phyloP scores from a whole-genome alignment of 371 early-diverging fungal genomes.

The Zychaea mexicana region DNA sequence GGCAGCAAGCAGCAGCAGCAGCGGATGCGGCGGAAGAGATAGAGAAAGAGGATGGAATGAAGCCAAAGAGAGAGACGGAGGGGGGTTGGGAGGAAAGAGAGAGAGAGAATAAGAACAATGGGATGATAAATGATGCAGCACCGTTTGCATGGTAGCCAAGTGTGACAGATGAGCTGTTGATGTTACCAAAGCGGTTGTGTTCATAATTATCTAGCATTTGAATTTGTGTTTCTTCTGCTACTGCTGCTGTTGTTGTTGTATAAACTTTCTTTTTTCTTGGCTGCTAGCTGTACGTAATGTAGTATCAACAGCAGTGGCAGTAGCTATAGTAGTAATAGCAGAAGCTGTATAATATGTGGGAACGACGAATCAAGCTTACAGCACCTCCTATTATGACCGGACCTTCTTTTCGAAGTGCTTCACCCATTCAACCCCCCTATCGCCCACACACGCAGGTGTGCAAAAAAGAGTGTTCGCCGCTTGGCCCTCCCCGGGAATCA shows the following conservation, averaged over 20 bases:
- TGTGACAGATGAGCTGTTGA: background rate
- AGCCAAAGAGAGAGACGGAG: too few relatives aligned
- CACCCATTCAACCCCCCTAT: background rate
- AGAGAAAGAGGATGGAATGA: too few relatives aligned
- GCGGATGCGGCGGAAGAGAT: too few relatives aligned
- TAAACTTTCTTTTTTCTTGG: too few relatives aligned
- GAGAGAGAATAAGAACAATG: too few relatives aligned
- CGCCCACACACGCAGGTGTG: background rate
- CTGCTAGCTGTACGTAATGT: too few relatives aligned
- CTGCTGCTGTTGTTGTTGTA: too few relatives aligned
- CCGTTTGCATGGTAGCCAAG: background rate
- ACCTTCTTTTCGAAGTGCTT: background rate
- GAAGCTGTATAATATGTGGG: background rate
- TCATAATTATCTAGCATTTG: background rate
- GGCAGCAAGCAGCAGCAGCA: too few relatives aligned
- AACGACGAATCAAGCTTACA: background rate
- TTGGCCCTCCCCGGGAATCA: conserved; percentile 1
- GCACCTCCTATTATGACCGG: background rate
- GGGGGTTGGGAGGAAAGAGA: too few relatives aligned
- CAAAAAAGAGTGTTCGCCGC: background rate
- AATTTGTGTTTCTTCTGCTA: too few relatives aligned
- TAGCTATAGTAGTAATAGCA: too few relatives aligned
- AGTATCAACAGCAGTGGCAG: too few relatives aligned
- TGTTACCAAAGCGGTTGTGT: background rate
- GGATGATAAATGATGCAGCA: background rate